Evolutionary conservation across 2,329 filamentous ascomycete species (phyloP), one percentile per base, ranked within the genome.

Genomic region (Neofusicoccum parvum): DNA sequence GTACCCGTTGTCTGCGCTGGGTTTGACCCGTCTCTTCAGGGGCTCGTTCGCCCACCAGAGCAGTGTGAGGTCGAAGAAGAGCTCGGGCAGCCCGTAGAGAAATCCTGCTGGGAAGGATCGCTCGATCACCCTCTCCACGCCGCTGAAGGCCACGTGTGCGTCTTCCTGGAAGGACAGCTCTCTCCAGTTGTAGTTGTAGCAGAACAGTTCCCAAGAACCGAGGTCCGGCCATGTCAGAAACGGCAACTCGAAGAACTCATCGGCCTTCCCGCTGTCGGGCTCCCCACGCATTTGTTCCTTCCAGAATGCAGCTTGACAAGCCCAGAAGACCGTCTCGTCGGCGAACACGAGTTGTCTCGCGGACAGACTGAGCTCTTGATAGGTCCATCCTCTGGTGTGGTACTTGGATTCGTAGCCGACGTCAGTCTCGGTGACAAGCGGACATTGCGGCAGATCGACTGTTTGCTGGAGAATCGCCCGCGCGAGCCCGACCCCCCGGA

Each of bases 131-230:
- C 65, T 64, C 2, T 69, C 23, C 17, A 69, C 45, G 20, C 68
- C 69, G 1, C 62, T 46, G 37, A 72, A 73, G 12, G 71, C 71
- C 27, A 68, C 65, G 12, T 70, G 49, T 10, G 63, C 66, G 49
- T 73, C 71, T 63, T 71, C 69, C 1, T 68, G 66, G 49, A 67
- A 72, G 5, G 69, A 69, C 12, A 72, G 54, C 5, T 71, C 36
- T 10, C 49, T 53, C 49, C 27, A 36, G 49, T 36, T 53, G n/a
- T 53, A 53, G 65, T 53, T 37, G 48, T 17, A 34, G 2, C 32
- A 20, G 15, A 37, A 53, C 7, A 36, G 4, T 14, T 36, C 49
- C 32, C 49, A 36, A 17, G 1, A 2, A 12, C 49, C 20, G 12
- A 53, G 27, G 17, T 53, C 14, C 1, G 49, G 49, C 49, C 49